Conservation (phyloP, 257 asterid species). For the Oldenlandia corymbosa region DNA sequence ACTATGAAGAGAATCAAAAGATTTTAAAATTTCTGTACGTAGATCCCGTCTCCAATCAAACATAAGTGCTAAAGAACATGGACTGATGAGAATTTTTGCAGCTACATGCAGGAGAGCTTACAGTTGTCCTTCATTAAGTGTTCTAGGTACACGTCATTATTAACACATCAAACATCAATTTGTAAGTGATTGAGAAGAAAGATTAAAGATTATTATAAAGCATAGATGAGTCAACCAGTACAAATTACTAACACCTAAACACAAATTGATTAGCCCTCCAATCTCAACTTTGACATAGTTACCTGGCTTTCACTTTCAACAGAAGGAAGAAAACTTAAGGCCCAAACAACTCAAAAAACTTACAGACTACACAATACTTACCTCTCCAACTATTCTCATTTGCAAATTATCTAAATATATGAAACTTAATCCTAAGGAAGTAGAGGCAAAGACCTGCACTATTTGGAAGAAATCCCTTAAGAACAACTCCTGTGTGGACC, state of each 20-base stretch:
- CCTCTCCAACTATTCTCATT: not conserved
- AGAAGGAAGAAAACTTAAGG: not conserved
- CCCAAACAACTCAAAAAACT: not conserved
- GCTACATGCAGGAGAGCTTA: not conserved
- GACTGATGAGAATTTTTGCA: not conserved
- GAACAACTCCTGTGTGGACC: conserved; percentile 78
- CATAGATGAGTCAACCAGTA: not conserved
- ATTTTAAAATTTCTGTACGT: no score
- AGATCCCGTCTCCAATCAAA: not conserved
- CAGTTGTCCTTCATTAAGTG: not conserved
- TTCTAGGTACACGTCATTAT: not conserved
- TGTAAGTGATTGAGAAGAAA: not conserved
- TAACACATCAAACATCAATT: no score
- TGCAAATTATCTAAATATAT: not conserved
- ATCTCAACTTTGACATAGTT: not conserved
- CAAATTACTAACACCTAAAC: not conserved
- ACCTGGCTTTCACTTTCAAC: not conserved
- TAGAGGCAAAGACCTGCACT: conserved; percentile 57
- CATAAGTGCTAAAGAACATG: not conserved
- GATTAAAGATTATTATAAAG: not conserved
- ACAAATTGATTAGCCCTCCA: not conserved
- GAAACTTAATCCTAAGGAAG: not conserved
- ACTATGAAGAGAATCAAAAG: not conserved
- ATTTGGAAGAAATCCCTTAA: conserved; percentile 74
- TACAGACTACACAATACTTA: not conserved